Base-by-base conservation (phyloP, 2,329 filamentous ascomycete genomes). In the Fusarium heterosporum region DNA sequence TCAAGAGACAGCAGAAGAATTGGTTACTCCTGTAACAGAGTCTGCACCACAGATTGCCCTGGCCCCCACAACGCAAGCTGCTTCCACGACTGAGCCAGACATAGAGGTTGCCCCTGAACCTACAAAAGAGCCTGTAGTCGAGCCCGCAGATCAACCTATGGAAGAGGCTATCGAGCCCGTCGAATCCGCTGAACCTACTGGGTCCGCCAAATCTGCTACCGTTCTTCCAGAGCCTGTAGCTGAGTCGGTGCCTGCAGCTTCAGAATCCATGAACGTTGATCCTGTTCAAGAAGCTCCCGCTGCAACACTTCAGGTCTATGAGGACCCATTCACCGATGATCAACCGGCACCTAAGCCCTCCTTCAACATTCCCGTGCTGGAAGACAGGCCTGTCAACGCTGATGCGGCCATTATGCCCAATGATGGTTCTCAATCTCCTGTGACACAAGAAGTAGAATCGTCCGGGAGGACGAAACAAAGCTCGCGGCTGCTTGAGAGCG, bases 401-500 rank as follows among this genome's bases (percentile, higher is more conserved):
- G 86, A 85, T 53, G 77, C 78, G 4, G 78, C 73, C 43, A 75
- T 66, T 45, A 62, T 79, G 28, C 71, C 73, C 25, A 73, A 58
- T 61, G 49, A 65, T 42, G 74, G 71, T 58, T 69, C 70, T 8
- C 69, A 73, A 30, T 50, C 62, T 16, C 57, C 66, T 6, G 19
- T 60, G n/a, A 57, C 57, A 6, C 73, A 72, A 40, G 68, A 61
- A 34, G 68, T 55, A 32, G 72, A 71, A 32, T 73, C 74, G 4
- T 72, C 74, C 25, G 87, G 89, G 11, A 88, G 86, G 71, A 72
- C 79, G 6, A 84, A 83, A 46, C 87, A 89, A 67, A 87, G 84
- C 70, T 78, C 80, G 9, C 86, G 89, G 42, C 81, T 94, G 25
- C 83, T 95, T 7, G 87, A 90, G 30, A 93, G 91, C 70, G 92